A percentile compares a stretch with the other conserved stretches of the same genome.
These are phyloP conservation scores for Dissophora ornata DNA, from an alignment of 192 early-diverging fungal species.

Conservation along the genomic window DNA sequence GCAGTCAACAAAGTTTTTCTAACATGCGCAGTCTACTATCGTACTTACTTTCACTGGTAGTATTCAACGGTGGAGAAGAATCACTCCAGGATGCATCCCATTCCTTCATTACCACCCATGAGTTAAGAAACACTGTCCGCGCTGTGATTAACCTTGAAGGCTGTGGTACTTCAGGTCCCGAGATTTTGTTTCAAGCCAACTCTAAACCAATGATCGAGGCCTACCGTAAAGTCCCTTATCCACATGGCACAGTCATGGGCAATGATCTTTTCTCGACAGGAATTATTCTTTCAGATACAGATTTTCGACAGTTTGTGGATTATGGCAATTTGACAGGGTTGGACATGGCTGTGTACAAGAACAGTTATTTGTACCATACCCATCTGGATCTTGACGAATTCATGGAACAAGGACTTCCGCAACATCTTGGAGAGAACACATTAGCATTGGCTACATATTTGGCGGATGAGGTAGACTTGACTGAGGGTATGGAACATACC, in stretches of 20 bases:
- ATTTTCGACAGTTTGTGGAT: constrained; percentile 79
- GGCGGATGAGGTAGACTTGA: constrained; percentile 59
- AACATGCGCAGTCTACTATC: too few species aligned
- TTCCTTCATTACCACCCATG: constrained; percentile 73
- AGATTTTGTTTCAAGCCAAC: constrained; percentile 83
- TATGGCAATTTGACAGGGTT: constrained; percentile 72
- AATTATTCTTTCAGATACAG: constrained; percentile 77
- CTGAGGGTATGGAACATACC: constrained; percentile 52
- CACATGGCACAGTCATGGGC: constrained; percentile 73
- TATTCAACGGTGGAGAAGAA: constrained; percentile 86
- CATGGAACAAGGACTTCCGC: constrained; percentile 69
- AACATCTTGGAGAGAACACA: constrained; percentile 80
- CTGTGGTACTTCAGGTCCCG: constrained; percentile 71
- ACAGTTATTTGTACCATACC: constrained; percentile 79
- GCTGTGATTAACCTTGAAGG: constrained; percentile 84
- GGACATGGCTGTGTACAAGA: constrained; percentile 81
- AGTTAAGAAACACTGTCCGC: constrained; percentile 60
- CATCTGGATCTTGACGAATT: constrained; percentile 69
- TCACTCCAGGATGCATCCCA: constrained; percentile 80
- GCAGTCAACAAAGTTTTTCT: too few species aligned
- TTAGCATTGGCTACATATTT: constrained; percentile 64
- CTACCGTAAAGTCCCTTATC: constrained; percentile 68
- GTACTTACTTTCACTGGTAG: constrained; percentile 17
- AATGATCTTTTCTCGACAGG: constrained; percentile 70
- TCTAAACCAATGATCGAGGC: constrained; percentile 75